Base-by-base conservation (phyloP, 2,329 filamentous ascomycete species). In the Aaosphaeria pasadenensis region DNA sequence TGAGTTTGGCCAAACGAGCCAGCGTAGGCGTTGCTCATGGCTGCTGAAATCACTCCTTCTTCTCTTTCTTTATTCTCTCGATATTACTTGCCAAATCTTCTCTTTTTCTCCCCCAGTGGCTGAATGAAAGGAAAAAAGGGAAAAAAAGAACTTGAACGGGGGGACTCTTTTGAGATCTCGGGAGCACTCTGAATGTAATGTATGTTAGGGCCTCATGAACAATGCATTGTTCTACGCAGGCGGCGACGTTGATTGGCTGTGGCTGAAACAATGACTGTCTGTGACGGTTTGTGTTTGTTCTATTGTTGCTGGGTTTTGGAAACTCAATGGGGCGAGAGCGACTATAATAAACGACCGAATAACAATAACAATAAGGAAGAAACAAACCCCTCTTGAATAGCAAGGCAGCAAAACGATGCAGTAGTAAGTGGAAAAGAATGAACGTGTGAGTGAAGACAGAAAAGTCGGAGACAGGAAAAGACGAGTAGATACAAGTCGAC, bases 241-340 rank as follows among this genome's bases (percentile, higher is more conserved):
- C 43, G 51, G 33, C 9, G 13, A 13, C 9, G 9, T 36, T 36
- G 9, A 7, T 40, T 40, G 7, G 24, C 7, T 11, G 49, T 43
- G 50, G 50, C 50, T 60, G 59, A 64, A 65, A 64, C 57, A 54
- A 58, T 54, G 51, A 51, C 39, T 35, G 63, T 63, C 57, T 59
- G 60, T 55, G 57, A 52, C 54, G 53, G 17, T 24, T 50, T 60
- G 45, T 43, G 58, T 50, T 55, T 56, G 59, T 54, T 55, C 51
- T 58, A 57, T 59, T 57, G 51, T 60, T 36, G 33, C 33, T 36
- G 46, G 48, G 48, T 46, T 45, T 24, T 2, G 17, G 3, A 24
- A 36, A 30, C 11, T 46, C 48, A 53, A 53, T 52, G 45, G 43
- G 48, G 39, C 46, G 46, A 52, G 36, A 44, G 31, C 43, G 53